Evolutionary conservation across 805 yeast species (phyloP).

Genomic region (Starmerella apis): DNA sequence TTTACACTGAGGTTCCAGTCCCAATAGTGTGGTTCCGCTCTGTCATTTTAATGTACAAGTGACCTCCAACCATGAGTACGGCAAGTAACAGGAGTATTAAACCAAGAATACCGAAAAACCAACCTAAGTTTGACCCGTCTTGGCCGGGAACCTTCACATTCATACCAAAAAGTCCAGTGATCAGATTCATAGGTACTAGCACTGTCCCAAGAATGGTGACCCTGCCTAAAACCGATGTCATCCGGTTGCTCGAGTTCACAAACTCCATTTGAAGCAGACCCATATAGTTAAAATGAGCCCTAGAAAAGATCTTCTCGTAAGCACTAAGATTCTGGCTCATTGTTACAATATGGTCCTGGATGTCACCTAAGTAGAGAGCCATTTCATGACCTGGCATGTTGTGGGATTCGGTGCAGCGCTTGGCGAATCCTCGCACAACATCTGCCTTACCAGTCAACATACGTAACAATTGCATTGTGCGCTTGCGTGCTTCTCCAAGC

Average conservation of each 20-base stretch:
- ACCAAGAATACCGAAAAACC: slow-evolving; percentile 65
- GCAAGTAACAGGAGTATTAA: slow-evolving; percentile 38
- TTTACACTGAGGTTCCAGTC: not conserved
- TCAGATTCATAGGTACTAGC: slow-evolving; percentile 76
- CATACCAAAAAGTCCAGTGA: slow-evolving; percentile 94
- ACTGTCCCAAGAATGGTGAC: slow-evolving; percentile 86
- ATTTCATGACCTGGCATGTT: slow-evolving; percentile 73
- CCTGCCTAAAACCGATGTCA: slow-evolving; percentile 76
- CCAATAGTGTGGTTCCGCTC: not conserved
- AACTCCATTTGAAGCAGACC: slow-evolving; percentile 92
- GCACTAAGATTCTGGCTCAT: slow-evolving; percentile 86
- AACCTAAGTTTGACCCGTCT: slow-evolving; percentile 37
- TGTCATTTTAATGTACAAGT: slow-evolving; percentile 15
- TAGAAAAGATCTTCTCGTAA: slow-evolving; percentile 83
- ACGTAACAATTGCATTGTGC: slow-evolving; percentile 87
- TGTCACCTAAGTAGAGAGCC: slow-evolving; percentile 86
- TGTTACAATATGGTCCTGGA: slow-evolving; percentile 92
- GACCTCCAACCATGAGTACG: slow-evolving; percentile 35
- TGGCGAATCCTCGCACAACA: slow-evolving; percentile 91
- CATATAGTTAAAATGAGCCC: slow-evolving; percentile 84
- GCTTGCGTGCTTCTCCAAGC: slow-evolving; percentile 81
- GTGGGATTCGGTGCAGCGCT: slow-evolving; percentile 73
- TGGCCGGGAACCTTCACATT: slow-evolving; percentile 81
- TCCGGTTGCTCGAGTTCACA: slow-evolving; percentile 71
- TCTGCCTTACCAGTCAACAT: slow-evolving; percentile 88